Conservation (phyloP, 257 asterid genomes). For the Plectranthus barbatus region DNA sequence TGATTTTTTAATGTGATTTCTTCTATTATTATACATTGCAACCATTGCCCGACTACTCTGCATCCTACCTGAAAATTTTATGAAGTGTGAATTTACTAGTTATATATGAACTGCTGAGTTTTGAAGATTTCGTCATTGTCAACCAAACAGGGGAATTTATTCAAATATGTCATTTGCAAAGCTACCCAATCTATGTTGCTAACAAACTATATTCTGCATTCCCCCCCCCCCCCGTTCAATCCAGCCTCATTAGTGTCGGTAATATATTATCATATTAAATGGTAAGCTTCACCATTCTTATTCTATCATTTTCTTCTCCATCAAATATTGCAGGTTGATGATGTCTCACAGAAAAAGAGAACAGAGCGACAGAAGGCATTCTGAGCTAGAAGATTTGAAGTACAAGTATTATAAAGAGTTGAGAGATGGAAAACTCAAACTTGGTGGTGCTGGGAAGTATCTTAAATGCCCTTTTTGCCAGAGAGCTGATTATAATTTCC, state of each 20-base stretch:
- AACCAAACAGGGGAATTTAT: background rate
- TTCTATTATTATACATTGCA: background rate
- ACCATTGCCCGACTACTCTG: background rate
- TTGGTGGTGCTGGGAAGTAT: slow-evolving; percentile 39
- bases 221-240: background rate
- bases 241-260: background rate
- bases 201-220: background rate
- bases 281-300: background rate
- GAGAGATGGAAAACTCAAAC: slow-evolving; percentile 40
- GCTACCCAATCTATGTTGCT: background rate
- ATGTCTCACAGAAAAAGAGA: slow-evolving; percentile 52
- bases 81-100: background rate
- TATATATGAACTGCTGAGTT: background rate
- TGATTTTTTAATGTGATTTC: background rate
- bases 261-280: background rate
- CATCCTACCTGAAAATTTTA: background rate
- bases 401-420: slow-evolving; percentile 43
- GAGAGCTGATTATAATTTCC: slow-evolving; percentile 38
- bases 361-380: slow-evolving; percentile 15
- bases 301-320: background rate
- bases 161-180: background rate
- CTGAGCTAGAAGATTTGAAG: slow-evolving; percentile 44
- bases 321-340: slow-evolving; percentile 22
- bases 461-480: slow-evolving; percentile 58
- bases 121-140: background rate